These are phyloP conservation scores for Sporothrix pallida DNA, from an alignment of 2,329 filamentous ascomycete genomes.

Conservation along the genomic window DNA sequence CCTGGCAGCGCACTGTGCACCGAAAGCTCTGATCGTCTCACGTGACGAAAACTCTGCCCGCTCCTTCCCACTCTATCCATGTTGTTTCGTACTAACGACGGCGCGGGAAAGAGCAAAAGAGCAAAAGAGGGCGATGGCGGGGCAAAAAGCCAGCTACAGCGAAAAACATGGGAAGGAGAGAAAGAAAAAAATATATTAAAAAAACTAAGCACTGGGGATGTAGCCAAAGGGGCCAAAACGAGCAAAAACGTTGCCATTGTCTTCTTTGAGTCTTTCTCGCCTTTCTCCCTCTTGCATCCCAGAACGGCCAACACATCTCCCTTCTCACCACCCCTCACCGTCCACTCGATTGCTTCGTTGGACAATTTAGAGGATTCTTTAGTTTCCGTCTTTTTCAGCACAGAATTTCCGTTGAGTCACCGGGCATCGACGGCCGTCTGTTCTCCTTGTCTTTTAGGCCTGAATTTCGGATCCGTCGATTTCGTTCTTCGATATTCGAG, in stretches of 20 bases:
- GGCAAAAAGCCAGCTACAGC: conserved; percentile 31
- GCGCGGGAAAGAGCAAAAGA: conserved; percentile 14
- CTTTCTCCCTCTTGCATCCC: conserved; percentile 3
- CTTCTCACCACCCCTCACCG: neutral
- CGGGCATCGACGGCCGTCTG: conserved; percentile 25
- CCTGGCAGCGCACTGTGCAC: conserved; percentile 18
- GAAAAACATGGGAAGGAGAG: conserved; percentile 13
- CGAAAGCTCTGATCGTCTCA: neutral
- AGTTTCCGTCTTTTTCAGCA: neutral
- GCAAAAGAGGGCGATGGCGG: conserved; percentile 32
- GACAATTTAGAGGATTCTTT: neutral
- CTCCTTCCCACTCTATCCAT: conserved; percentile 22
- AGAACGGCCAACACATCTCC: conserved; percentile 6
- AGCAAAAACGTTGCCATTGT: conserved; percentile 5
- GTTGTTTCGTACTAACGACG: conserved; percentile 23
- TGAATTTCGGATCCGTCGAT: neutral
- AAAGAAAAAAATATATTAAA: conserved; percentile 1
- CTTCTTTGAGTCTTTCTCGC: neutral
- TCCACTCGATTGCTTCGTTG: neutral
- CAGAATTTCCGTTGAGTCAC: conserved; percentile 24
- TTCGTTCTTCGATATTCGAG: neutral
- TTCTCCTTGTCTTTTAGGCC: conserved; percentile 7
- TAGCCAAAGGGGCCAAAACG: neutral
- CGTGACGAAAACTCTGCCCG: conserved; percentile 16
- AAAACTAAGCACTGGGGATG: conserved; percentile 14